These are phyloP conservation scores for Mortierella sp. DNA, from an alignment of 371 early-diverging fungal genomes.

Conservation along the genomic window DNA sequence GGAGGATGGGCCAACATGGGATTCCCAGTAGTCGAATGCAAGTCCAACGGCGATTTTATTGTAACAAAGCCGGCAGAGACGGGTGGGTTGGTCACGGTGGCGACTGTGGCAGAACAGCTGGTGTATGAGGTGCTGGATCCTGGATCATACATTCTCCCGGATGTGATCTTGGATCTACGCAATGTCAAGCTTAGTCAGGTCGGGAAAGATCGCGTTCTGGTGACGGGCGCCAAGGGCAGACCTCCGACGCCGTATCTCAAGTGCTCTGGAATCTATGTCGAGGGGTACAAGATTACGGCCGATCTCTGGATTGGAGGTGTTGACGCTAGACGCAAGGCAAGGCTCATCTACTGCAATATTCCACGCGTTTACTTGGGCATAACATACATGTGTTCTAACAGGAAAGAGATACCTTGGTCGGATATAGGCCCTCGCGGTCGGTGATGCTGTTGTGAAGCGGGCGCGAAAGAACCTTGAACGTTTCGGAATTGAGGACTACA, in stretches of 20 bases:
- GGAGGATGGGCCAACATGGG: conserved; percentile 81
- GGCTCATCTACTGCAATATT: background rate
- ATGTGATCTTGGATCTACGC: conserved; percentile 79
- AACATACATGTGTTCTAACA: no score
- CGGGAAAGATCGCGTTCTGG: conserved; percentile 70
- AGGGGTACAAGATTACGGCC: conserved; percentile 76
- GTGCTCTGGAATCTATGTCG: conserved; percentile 76
- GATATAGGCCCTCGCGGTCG: conserved; percentile 67
- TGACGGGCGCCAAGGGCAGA: conserved; percentile 75
- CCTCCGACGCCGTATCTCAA: conserved; percentile 75
- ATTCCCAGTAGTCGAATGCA: conserved; percentile 78
- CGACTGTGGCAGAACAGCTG: conserved; percentile 78
- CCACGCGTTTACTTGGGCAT: background rate
- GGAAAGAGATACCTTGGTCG: no score
- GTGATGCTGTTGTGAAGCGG: conserved; percentile 70
- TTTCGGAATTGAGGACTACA: conserved; percentile 63
- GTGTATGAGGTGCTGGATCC: conserved; percentile 80
- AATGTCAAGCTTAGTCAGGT: conserved; percentile 67
- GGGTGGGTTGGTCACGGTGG: conserved; percentile 74
- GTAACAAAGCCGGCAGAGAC: conserved; percentile 79
- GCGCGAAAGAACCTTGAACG: conserved; percentile 62
- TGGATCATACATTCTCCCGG: conserved; percentile 76
- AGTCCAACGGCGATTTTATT: conserved; percentile 65
- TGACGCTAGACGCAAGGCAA: conserved; percentile 73
- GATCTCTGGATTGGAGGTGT: conserved; percentile 76